Evolutionary conservation across 345 rosid species (phyloP).

Genomic region (Gossypium longicalyx): DNA sequence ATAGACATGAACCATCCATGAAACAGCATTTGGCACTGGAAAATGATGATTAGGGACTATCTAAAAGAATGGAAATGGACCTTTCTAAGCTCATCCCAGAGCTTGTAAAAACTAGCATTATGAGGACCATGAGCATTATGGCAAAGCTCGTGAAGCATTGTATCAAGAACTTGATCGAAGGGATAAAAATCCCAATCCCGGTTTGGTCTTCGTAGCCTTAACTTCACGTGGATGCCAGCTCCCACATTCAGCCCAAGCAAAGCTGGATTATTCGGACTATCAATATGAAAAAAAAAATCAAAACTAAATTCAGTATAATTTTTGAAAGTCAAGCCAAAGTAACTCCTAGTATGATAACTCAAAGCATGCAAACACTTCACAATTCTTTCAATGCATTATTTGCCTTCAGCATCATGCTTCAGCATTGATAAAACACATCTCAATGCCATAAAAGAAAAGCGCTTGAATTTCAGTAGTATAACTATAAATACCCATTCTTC

Average conservation of each 20-base stretch:
- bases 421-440: too few relatives aligned
- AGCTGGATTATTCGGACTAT: constrained; percentile 63
- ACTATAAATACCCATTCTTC: too few relatives aligned
- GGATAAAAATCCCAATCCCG: constrained; percentile 62
- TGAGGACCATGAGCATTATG: constrained; percentile 86
- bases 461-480: too few relatives aligned
- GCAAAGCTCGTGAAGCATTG: constrained; percentile 96
- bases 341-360: too few relatives aligned
- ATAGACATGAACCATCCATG: too few relatives aligned
- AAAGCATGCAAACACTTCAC: too few relatives aligned
- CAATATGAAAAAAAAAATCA: neutral
- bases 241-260: constrained; percentile 81
- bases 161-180: constrained; percentile 68
- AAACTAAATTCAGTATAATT: neutral
- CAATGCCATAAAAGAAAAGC: too few relatives aligned
- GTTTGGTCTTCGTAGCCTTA: constrained; percentile 72
- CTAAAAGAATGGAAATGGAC: constrained; percentile 20
- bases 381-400: too few relatives aligned
- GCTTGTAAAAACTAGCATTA: constrained; percentile 76
- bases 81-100: constrained; percentile 93
- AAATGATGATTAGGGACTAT: neutral
- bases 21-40: neutral
- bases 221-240: constrained; percentile 61
- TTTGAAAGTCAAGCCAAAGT: too few relatives aligned
- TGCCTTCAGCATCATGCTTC: too few relatives aligned